Evolutionary conservation across 2,329 filamentous ascomycete genomes (phyloP), one percentile per base, ranked within the genome.

Genomic region (Fusarium denticulatum): DNA sequence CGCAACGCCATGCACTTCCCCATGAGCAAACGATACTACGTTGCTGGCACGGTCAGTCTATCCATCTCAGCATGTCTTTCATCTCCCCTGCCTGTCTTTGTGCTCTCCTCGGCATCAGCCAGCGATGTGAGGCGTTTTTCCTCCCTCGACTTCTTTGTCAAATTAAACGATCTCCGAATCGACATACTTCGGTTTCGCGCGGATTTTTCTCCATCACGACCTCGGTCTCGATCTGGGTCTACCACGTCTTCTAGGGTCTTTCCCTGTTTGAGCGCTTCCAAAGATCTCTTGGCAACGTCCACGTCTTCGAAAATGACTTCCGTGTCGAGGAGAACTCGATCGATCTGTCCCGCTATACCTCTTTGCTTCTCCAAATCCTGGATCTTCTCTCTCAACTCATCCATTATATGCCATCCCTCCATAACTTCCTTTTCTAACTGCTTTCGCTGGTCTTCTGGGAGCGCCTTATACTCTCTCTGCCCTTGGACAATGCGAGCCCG

Each of bases 401-500:
- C 68, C 65, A 82, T 72, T 42, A 81, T 77, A 43, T 81, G 79
- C 72, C 80, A 83, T 30, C 80, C 80, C 22, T 80, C 79, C 22
- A 80, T 60, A 1, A 76, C 71, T 66, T 82, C 76, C 66, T 76
- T 76, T 50, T 74, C 26, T 26, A 78, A 9, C 32, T 61, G 60
- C 50, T 77, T 76, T 40, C 75, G 72, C 71, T 79, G 81, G 24
- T 82, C 78, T 14, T 82, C 78, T 69, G 81, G 76, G 2, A 88
- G 73, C 1, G 67, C 74, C 0, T 77, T 61, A 7, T 83, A 58
- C 52, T 89, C 87, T 8, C 85, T 81, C 68, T 87, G 86, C 3
- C 89, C 90, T 76, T 92, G 89, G 0, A 86, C 80, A 32, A 92
- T 90, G 9, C 90, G 85, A 3, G 88, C 89, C 30, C 86, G 85